Evolutionary conservation across 805 yeast species (phyloP), one percentile per base, ranked within the genome.

Genomic region (Komagataella mondaviorum): DNA sequence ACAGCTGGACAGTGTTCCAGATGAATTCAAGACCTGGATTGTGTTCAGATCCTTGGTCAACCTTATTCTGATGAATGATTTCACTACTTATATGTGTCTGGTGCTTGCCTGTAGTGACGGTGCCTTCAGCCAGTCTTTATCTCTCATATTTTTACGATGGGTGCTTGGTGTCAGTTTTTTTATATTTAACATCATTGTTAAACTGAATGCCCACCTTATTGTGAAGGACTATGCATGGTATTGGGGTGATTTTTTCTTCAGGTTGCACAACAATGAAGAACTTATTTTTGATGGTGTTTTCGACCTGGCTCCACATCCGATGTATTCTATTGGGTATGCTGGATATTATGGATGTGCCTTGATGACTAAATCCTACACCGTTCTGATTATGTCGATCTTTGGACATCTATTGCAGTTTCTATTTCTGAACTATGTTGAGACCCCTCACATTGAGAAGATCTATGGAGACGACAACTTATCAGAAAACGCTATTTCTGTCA

Each of bases 181-280:
- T 54, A 53, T 84, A 17, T 85, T 88, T 70, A 87, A 87, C 61
- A 70, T 84, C 24, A 84, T 93, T 89, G 95, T 87, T 48, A 87
- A 87, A 63, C 68, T 86, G 22, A 90, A 88, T 63, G 95, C 95
- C 39, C 96, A 87, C 63, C 76, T 89, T 56, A 89, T 87, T 17
- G 89, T 87, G 53, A 86, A 87, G 63, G 96, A 87, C 62, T 87
- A 81, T 62, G 96, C 96, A 8, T 87, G 96, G 96, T 87, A 87
- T 65, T 87, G 96, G 96, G 96, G 96, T 23, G 96, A 88, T 66
- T 87, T 87, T 68, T 87, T 87, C 74, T 87, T 87, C 68, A 70
- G 88, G 51, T 85, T 85, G 62, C 78, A 77, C 55, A 78, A 73
- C 62, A 80, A 78, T 52, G 66, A 73, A 46, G 83, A 83, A 53